Conservation (phyloP, 169 alveolate genomes). For the Plasmodium cynomolgi region DNA sequence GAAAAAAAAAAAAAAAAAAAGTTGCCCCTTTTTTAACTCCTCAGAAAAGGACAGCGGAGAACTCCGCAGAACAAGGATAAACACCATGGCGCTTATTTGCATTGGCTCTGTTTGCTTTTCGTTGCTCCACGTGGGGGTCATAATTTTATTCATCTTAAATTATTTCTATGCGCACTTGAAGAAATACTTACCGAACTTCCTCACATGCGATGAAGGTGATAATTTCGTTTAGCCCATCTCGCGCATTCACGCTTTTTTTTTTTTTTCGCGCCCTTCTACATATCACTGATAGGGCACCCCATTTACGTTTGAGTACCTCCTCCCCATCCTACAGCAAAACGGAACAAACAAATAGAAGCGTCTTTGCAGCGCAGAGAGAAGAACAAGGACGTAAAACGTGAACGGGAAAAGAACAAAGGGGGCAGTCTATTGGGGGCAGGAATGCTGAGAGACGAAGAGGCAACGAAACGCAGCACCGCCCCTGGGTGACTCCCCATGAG, state of each 20-base stretch:
- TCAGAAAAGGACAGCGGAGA: background rate
- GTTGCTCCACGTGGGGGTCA: constrained; percentile 39
- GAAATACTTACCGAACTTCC: constrained; percentile 19
- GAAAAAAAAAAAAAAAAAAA: background rate
- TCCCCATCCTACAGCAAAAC: background rate
- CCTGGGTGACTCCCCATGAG: background rate
- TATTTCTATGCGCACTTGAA: constrained; percentile 46
- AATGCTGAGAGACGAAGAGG: background rate
- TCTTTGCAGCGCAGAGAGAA: constrained; percentile 25
- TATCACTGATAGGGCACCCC: background rate
- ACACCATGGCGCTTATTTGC: constrained; percentile 66
- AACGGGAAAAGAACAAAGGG: background rate
- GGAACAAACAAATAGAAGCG: constrained; percentile 13
- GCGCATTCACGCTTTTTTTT: background rate
- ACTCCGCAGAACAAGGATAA: background rate
- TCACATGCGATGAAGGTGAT: background rate
- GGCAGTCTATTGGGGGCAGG: background rate
- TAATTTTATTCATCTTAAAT: constrained; percentile 30
- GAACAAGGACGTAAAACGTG: constrained; percentile 21
- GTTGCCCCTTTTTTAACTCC: background rate
- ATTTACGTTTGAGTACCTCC: background rate
- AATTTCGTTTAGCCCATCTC: background rate
- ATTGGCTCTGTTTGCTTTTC: constrained; percentile 74
- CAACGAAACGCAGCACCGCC: background rate
- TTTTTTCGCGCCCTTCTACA: background rate